These are phyloP conservation scores for Schizopora paradoxa DNA, from an alignment of 1,284 basidiomycete species.

Conservation along the genomic window DNA sequence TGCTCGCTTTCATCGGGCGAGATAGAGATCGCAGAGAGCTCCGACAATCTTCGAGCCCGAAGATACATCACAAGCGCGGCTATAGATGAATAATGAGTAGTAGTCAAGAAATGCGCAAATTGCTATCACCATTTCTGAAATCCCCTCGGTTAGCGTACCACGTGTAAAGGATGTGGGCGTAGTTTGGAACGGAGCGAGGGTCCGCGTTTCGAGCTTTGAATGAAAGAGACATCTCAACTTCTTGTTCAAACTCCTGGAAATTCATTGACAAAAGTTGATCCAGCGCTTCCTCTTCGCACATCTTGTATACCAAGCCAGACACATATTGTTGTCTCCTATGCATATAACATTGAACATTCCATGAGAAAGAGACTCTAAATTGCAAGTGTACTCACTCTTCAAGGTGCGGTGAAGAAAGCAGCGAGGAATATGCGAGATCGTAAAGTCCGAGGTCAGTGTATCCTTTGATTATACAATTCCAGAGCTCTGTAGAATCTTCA, in stretches of 20 bases:
- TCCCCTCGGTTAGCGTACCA: conserved; percentile 87
- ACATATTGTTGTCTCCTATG: conserved; percentile 75
- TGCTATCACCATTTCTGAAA: conserved; percentile 71
- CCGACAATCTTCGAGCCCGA: conserved; percentile 75
- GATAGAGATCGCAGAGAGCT: conserved; percentile 44
- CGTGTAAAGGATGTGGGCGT: conserved; percentile 91
- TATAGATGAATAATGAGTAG: conserved; percentile 33
- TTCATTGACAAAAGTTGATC: conserved; percentile 78
- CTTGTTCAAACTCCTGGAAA: conserved; percentile 81
- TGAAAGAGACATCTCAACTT: conserved; percentile 84
- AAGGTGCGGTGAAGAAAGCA: conserved; percentile 70
- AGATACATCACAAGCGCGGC: conserved; percentile 94
- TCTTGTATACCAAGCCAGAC: conserved; percentile 77
- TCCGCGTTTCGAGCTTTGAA: conserved; percentile 96
- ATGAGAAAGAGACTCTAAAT: conserved; percentile 5
- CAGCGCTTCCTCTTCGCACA: conserved; percentile 88
- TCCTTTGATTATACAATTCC: conserved; percentile 76
- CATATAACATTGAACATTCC: conserved; percentile 10
- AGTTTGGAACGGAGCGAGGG: conserved; percentile 80
- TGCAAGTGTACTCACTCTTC: conserved; percentile 56
- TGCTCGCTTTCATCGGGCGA: conserved; percentile 62
- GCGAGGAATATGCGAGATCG: conserved; percentile 79
- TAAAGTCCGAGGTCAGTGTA: conserved; percentile 68
- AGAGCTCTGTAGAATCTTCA: conserved; percentile 58
- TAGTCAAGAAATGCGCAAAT: conserved; percentile 2